Base-by-base conservation (phyloP, 495 filamentous ascomycete genomes). In the Podospora fimiseda region DNA sequence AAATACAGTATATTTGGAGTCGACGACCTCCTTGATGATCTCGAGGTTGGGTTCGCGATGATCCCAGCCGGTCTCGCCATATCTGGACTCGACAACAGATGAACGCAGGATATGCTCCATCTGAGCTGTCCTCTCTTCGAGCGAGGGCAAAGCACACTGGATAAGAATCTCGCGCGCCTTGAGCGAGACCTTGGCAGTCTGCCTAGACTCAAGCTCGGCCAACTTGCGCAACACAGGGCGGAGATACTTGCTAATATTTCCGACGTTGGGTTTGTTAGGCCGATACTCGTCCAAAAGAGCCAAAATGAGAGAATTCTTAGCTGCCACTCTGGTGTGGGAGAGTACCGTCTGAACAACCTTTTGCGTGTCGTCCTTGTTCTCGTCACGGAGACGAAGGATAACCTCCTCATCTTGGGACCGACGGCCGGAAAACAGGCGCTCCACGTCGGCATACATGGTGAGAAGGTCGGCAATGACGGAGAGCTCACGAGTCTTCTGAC, bases 51-150 rank as follows among this genome's bases (percentile, higher is more conserved):
- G 93, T 63, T 95, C 89, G 57, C 94, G 82, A 71, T 98, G 93
- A 46, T 95, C 91, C 90, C 89, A 96, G 40, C 92, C 90, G 39
- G 89, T 94, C 76, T 98, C 93, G 27, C 93, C 93, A 65, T 98
- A 98, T 59, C 88, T 83, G 37, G 91, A 95, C 69, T 97, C 90
- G 6, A 96, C 83, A n/a, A 98, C 93, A 2, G 94, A 91, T 30
- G 93, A 95, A 37, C 92, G 89, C 27, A 98, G 80, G 60, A 98
- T 98, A 70, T 96, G 92, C 73, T 97, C 94, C 93, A 98, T 96
- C 72, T 98, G 93, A 30, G 85, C 81, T 6, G 88, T 84, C 57
- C 93, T 81, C 78, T 98, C 93, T 67, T 97, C 93, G 19, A 98
- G 77, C 4, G 94, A 97, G 0, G 93, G 93, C 64, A 98, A 79